Evolutionary conservation across 441 rosid species (phyloP), one percentile per base, ranked within the genome.

Genomic region (Lepidium campestre): DNA sequence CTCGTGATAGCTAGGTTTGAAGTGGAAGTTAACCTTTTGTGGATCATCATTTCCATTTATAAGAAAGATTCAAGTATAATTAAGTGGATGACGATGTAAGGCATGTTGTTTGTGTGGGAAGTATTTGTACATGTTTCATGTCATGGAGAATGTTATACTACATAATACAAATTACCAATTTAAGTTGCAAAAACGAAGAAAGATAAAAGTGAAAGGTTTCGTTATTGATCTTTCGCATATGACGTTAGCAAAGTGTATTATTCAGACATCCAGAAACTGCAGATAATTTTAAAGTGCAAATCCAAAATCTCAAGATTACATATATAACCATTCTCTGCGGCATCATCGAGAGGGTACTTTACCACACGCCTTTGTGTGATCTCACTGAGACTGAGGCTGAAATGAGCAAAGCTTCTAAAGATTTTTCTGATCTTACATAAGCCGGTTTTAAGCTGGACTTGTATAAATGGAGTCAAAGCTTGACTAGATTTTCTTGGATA

Each of bases 131-230:
- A 66, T 20, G 36, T 55, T 53, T 66, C 62, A 18, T 65, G 62
- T 65, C 62, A 18, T 65, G 70, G 35, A 65, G 52, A 9, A 65
- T 53, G 61, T n/a, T n/a, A n/a, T n/a, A n/a, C n/a, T n/a, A n/a
- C n/a, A n/a, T n/a, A n/a, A n/a, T n/a, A n/a, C n/a, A n/a, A n/a
- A n/a, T n/a, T n/a, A n/a, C 17, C 40, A 57, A 8, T 10, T 67
- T 19, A 29, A 12, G 14, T 22, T 32, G 20, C 22, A 23, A 5
- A 57, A 23, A 45, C 55, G 31, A 8, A 56, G n/a, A 56, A 67
- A 46, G 48, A n/a, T 57, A 14, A 56, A 17, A 12, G 7, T 36
- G 2, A 11, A 67, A 34, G 71, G 65, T 18, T 67, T 68, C 40
- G 12, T 36, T 6, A 6, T 57, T 39, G 59, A 49, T 39, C 5